These are phyloP conservation scores for Microsporum canis DNA, from an alignment of 2,329 filamentous ascomycete species.

Conservation along the genomic window DNA sequence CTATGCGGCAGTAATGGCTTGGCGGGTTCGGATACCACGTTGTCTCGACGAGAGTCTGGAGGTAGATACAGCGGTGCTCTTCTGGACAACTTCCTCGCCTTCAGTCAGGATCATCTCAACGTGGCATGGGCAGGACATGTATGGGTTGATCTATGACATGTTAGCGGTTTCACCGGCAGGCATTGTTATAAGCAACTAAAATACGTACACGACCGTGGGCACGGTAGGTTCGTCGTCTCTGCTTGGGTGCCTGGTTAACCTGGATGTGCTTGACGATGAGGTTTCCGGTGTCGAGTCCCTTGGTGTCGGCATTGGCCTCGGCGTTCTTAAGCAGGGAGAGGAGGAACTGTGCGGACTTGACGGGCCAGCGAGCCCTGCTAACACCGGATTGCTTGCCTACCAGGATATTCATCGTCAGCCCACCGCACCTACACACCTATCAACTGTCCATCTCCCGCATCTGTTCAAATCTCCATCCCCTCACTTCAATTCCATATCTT, in stretches of 20 bases:
- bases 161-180: not conserved
- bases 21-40: conserved; percentile 59
- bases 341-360: conserved; percentile 98
- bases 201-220: conserved; percentile 96
- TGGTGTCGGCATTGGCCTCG: conserved; percentile 91
- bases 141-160: conserved; percentile 83
- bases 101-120: conserved; percentile 99
- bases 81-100: conserved; percentile 89
- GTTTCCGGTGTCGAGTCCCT: conserved; percentile 95
- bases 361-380: conserved; percentile 93
- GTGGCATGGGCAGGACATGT: conserved; percentile 99
- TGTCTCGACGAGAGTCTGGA: conserved; percentile 82
- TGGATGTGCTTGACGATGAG: conserved; percentile 99
- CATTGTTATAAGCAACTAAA: not conserved
- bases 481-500: not conserved
- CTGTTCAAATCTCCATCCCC: not conserved
- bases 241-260: conserved; percentile 99
- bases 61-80: conserved; percentile 59
- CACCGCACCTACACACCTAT: not conserved
- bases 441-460: not conserved
- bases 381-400: conserved; percentile 98
- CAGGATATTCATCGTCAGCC: not conserved
- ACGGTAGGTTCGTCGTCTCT: conserved; percentile 98
- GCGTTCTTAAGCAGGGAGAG: conserved; percentile 95
- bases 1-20: conserved; percentile 50